Conservation (phyloP, 2,329 filamentous ascomycete species). For the Colletotrichum sansevieriae region DNA sequence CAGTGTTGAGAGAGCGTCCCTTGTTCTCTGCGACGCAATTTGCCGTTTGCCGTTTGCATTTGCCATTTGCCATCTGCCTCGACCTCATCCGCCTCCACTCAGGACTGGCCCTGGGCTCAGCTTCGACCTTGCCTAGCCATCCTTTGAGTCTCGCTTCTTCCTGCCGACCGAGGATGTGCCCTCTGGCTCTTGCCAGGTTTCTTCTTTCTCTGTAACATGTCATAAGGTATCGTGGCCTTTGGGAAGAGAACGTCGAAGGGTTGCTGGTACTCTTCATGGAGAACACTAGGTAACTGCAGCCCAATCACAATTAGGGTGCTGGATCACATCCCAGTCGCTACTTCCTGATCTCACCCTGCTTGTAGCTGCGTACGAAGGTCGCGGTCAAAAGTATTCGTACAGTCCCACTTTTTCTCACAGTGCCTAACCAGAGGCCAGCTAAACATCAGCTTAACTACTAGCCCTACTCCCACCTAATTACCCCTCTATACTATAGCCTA, state of each 20-base stretch:
- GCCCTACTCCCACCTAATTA: too few species aligned
- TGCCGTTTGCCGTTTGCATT: slow-evolving; percentile 7
- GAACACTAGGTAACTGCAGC: too few species aligned
- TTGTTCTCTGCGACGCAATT: not conserved
- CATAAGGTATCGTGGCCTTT: slow-evolving; percentile 2
- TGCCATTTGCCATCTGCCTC: slow-evolving; percentile 8
- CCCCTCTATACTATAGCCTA: too few species aligned
- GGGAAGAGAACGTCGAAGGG: not conserved
- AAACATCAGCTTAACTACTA: too few species aligned
- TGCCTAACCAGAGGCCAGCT: too few species aligned
- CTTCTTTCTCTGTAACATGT: not conserved
- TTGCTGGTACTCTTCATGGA: not conserved
- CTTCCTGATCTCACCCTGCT: not conserved
- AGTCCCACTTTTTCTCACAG: too few species aligned
- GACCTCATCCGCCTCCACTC: not conserved
- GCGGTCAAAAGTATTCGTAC: too few species aligned
- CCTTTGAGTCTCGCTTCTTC: slow-evolving; percentile 15
- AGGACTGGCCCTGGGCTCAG: not conserved
- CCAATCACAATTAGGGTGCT: too few species aligned
- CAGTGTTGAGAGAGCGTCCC: too few species aligned
- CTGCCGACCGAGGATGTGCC: slow-evolving; percentile 8
- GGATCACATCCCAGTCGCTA: too few species aligned
- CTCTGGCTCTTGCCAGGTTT: slow-evolving; percentile 15
- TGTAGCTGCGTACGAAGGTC: not conserved
- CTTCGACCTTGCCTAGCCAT: not conserved